Conservation (phyloP, 192 early-diverging fungal genomes). For the Coemansia brasiliensis region DNA sequence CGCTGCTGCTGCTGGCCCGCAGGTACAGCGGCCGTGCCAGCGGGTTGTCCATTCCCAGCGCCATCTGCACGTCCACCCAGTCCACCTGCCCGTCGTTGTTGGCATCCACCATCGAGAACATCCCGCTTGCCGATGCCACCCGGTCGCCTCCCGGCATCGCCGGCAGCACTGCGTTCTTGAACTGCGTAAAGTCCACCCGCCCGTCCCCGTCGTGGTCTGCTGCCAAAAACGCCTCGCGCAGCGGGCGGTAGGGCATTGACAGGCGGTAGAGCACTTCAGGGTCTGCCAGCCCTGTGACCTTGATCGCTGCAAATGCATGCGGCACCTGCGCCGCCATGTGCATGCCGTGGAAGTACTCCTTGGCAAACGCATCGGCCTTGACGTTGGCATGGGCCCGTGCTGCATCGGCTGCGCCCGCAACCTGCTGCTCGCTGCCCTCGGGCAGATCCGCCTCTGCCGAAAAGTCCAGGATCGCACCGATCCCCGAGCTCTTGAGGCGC, state of each 20-base stretch:
- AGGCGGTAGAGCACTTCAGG: conserved; percentile 74
- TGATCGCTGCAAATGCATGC: conserved; percentile 80
- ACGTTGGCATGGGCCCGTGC: conserved; percentile 59
- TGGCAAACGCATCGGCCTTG: conserved; percentile 66
- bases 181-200: conserved; percentile 51
- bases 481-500: conserved; percentile 58
- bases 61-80: conserved; percentile 64
- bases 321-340: conserved; percentile 66
- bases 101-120: conserved; percentile 53
- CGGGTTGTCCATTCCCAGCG: conserved; percentile 65
- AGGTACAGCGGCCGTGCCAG: conserved; percentile 55
- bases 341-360: conserved; percentile 70
- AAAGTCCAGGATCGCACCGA: conserved; percentile 87
- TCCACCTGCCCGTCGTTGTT: conserved; percentile 61
- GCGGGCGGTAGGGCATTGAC: conserved; percentile 48
- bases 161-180: conserved; percentile 39
- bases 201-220: conserved; percentile 60
- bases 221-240: conserved; percentile 51
- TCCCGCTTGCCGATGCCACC: conserved; percentile 33
- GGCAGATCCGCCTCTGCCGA: conserved; percentile 83
- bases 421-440: conserved; percentile 49
- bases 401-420: conserved; percentile 33
- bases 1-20: conserved; percentile 9
- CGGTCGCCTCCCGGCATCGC: conserved; percentile 31
- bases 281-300: conserved; percentile 81